Conservation (phyloP, 1,284 basidiomycete genomes). For the Xerocomus amazonicus region DNA sequence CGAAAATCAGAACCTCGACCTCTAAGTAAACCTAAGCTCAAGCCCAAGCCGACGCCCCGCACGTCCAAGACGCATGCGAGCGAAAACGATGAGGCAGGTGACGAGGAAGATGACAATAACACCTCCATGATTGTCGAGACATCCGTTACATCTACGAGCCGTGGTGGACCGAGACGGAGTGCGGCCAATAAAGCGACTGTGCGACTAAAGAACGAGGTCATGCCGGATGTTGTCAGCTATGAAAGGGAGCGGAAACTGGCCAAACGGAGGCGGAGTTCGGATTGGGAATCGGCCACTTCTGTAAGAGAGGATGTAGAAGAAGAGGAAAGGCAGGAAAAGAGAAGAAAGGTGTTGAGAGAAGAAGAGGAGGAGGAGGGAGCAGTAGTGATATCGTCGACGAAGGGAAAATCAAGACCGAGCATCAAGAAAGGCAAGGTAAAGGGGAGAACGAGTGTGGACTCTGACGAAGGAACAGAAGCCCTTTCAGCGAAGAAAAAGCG, state of each 20-base stretch:
- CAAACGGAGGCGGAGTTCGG: constrained; percentile 28
- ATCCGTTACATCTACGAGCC: constrained; percentile 11
- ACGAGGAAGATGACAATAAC: neutral
- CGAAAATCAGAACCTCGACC: neutral
- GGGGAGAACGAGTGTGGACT: constrained; percentile 8
- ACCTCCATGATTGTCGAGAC: constrained; percentile 11
- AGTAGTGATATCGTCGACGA: constrained; percentile 28
- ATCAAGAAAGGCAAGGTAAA: constrained; percentile 25
- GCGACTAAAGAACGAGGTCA: constrained; percentile 61
- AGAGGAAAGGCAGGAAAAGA: constrained; percentile 1
- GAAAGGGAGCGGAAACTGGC: constrained; percentile 59
- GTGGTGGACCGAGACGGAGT: constrained; percentile 40
- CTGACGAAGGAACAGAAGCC: constrained; percentile 16
- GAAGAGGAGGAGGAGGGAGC: constrained; percentile 27
- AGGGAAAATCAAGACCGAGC: constrained; percentile 31
- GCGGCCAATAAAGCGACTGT: constrained; percentile 67
- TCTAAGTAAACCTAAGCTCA: constrained; percentile 1
- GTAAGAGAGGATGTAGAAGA: constrained; percentile 7
- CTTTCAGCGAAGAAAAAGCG: constrained; percentile 7
- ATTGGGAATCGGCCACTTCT: constrained; percentile 18
- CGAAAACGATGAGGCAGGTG: neutral
- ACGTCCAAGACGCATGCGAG: neutral
- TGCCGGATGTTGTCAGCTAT: constrained; percentile 71
- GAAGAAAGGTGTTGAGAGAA: constrained; percentile 19
- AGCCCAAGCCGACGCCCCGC: constrained; percentile 6